phyloP scores from a whole-genome alignment of 2,329 filamentous ascomycete genomes.

The Neonectria hederae region DNA sequence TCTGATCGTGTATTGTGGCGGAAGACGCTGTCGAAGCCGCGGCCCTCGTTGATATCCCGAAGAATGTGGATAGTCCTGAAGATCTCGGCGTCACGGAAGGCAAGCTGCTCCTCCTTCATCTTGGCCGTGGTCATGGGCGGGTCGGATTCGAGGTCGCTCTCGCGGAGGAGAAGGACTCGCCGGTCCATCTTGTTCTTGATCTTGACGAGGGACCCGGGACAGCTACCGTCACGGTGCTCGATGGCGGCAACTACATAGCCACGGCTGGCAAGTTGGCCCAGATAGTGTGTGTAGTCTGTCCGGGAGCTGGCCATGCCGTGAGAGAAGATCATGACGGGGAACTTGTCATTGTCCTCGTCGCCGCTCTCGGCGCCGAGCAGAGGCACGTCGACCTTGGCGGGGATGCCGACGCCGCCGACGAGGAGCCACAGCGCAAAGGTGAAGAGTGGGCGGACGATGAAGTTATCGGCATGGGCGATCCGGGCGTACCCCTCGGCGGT shows the following conservation, averaged over 20 bases:
- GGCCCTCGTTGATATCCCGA: constrained; percentile 51
- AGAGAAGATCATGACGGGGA: constrained; percentile 61
- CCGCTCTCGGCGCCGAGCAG: constrained; percentile 44
- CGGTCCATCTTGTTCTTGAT: constrained; percentile 43
- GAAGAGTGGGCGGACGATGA: constrained; percentile 54
- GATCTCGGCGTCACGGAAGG: constrained; percentile 62
- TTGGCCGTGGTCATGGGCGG: constrained; percentile 47
- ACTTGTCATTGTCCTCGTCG: constrained; percentile 35
- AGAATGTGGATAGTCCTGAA: constrained; percentile 55
- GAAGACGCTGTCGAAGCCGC: constrained; percentile 48
- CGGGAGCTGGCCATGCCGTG: constrained; percentile 61
- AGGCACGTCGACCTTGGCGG: constrained; percentile 58
- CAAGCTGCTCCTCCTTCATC: constrained; percentile 58
- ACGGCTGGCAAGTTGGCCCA: constrained; percentile 60
- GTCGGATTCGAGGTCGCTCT: constrained; percentile 46
- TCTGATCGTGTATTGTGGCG: constrained; percentile 57
- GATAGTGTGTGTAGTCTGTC: constrained; percentile 62
- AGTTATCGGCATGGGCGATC: constrained; percentile 55
- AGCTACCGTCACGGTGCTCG: constrained; percentile 63
- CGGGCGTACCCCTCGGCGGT: constrained; percentile 58
- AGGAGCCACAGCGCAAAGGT: constrained; percentile 53
- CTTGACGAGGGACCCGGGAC: constrained; percentile 55
- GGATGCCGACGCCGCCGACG: constrained; percentile 57
- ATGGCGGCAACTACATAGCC: constrained; percentile 60
- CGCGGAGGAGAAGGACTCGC: constrained; percentile 48